Evolutionary conservation across 345 rosid species (phyloP), one percentile per base, ranked within the genome.

Genomic region (Rhodomyrtus tomentosa): DNA sequence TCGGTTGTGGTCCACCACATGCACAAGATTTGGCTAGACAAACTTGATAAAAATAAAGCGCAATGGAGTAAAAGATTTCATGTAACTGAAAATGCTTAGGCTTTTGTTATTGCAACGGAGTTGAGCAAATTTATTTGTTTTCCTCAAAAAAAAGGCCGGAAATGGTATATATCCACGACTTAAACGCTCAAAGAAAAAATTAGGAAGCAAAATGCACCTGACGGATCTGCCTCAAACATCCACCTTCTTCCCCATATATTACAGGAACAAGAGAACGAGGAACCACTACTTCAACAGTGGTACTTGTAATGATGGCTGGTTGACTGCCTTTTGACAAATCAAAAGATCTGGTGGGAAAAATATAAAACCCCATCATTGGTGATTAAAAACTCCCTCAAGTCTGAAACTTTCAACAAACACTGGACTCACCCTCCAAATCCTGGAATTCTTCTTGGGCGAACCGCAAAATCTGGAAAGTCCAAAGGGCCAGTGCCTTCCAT

Each of bases 241-340:
- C 92, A 80, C 95, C 98, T 86, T 92, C 95, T 86, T 91, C 98
- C 88, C 98, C 96, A 81, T 89, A 86, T 84, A 95, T 92, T 76
- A 86, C 49, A 32, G 96, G 96, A 52, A 95, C 92, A 84, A 92
- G 83, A 42, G 96, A 87, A 81, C 93, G 90, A 76, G 98, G 98
- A 86, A 95, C 95, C 85, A 92, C 90, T 76, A 95, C 98, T 89
- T 95, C 96, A 85, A 93, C 82, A 16, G 95, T 93, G 20, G 94
- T 92, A 87, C 86, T 95, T 58, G 98, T 93, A 84, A 93, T 92
- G 80, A 93, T 87, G 81, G 96, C 91, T 10, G 93, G 89, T 85
- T 92, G 93, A 86, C 58, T 56, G 51, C 84, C 84, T 48, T 84
- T 85, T 25, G 25, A 85, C 56, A 62, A 79, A 84, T 79, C 50